Evolutionary conservation across 176 grass and related monocot species (phyloP), one percentile per base, ranked within the genome.

Genomic region (Musa itinerans): DNA sequence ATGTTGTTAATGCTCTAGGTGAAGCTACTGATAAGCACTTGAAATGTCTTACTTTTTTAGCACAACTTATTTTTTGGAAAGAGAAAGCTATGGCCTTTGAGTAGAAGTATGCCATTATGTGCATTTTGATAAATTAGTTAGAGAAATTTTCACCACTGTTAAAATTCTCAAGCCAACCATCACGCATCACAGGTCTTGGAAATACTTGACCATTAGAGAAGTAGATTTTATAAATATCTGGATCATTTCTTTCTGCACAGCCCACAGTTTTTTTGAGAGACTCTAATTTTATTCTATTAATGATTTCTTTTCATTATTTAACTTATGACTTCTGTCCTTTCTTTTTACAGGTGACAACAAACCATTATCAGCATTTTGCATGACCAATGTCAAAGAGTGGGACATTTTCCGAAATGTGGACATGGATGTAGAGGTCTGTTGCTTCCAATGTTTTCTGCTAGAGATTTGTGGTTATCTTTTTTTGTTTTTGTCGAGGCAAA

Each of bases 351-450:
- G 95, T 58, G 90, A 98, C 19, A 75, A 89, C 77, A 20, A 77
- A 11, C 84, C 86, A n/a, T 52, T 87, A 61, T 93, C 95, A 76
- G 95, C 86, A 78, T 98, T 93, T 85, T 86, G 78, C 73, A 83
- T 82, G 77, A 93, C 94, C 61, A 89, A 81, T 81, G 80, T 53
- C 80, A 73, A 74, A 78, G 94, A 91, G 27, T 98, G 94, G 88
- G 94, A 93, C 78, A 76, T 64, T 52, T 93, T 98, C 78, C 86
- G 94, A 77, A 93, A 58, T 74, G 89, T 91, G 77, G 95, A 98
- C 78, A 93, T 93, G 95, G 90, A 93, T 74, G 78, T 83, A 64
- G 90, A 98, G 82, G 90, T 93, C 73, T 63, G 29, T 63, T 54
- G 63, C 67, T 54, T 64, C 26, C 19, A 25, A 13, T 74, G 16